Base-by-base conservation (phyloP, 1,284 basidiomycete species). In the Pseudozyma sp. region DNA sequence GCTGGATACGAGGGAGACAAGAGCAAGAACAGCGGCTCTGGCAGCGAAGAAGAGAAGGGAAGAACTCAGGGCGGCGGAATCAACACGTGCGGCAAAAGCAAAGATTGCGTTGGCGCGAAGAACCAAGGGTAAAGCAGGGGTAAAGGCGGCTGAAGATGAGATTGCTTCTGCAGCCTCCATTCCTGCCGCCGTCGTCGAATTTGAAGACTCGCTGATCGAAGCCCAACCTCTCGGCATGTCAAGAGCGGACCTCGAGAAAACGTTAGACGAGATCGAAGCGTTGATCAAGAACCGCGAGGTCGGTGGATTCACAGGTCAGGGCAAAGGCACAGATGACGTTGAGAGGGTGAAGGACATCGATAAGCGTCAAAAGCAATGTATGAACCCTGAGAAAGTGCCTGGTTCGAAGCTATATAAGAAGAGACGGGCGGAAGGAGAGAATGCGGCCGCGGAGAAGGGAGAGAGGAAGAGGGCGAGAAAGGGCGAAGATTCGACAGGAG, bases 171-270 rank as follows among this genome's bases (percentile, higher is more conserved):
- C 59, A 7, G 11, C 54, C 1, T 47, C 62, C 1, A 38, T n/a
- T 0, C 35, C 53, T 1, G 12, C 47, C 1, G 13, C 39, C 2
- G n/a, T 21, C 16, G 38, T 59, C 14, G 70, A 75, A 16, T 64
- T 76, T 44, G 69, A 60, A 51, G 77, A 73, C 51, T 52, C 21
- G 18, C 55, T 51, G 48, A 52, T 76, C 19, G 43, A 42, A 3
- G n/a, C 35, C 19, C 70, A 74, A 55, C 77, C 54, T 3, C 58
- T 72, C 18, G 65, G 61, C 11, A 70, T 75, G 79, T 90, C 91
- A 1, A 89, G 88, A 59, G 82, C 87, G 3, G 89, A 91, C 35
- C 89, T 95, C 21, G 89, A 92, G 73, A 86, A 87, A 61, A 90
- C 90, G 81, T 88, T 97, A 43, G 88, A 74, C 19, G 52, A 56